Evolutionary conservation across 805 yeast genomes (phyloP), one percentile per base, ranked within the genome.

Genomic region (Myxozyma nipponensis): DNA sequence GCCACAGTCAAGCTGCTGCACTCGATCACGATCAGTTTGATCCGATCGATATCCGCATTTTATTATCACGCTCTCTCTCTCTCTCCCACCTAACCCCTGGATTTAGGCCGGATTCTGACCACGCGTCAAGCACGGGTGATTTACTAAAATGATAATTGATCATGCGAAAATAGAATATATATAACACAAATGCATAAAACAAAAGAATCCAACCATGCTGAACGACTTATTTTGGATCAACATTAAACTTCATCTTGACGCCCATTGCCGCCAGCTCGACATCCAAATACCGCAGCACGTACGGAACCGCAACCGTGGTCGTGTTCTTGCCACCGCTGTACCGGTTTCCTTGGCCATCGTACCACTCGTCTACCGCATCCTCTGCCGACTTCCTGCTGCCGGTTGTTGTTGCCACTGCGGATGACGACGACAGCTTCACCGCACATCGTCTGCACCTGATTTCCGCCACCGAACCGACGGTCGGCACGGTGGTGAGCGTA

Each of bases 181-280:
- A n/a, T n/a, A n/a, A n/a, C n/a, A n/a, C n/a, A n/a, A n/a, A n/a
- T n/a, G n/a, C n/a, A n/a, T n/a, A n/a, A n/a, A n/a, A n/a, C n/a
- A n/a, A n/a, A n/a, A n/a, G n/a, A n/a, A n/a, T n/a, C n/a, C n/a
- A n/a, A n/a, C n/a, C n/a, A n/a, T n/a, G n/a, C n/a, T n/a, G n/a
- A n/a, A n/a, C n/a, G n/a, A n/a, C n/a, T n/a, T n/a, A n/a, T n/a
- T n/a, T n/a, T n/a, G n/a, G n/a, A n/a, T 77, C 82, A 46, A 90
- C 95, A 63, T 86, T 86, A 72, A 87, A 91, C 58, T 84, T 82
- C 84, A 93, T 77, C 70, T 86, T 83, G 61, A 93, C 89, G 72
- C 98, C 98, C 98, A 93, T 93, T 15, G 98, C 98, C 17, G 95
- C 81, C 61, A 93, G 77, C 70, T 93, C 98, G 30, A 95, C 86